Evolutionary conservation across 1,139 yeast genomes (phyloP), one percentile per base, ranked within the genome.

Genomic region (Geotrichum phurueaensis): DNA sequence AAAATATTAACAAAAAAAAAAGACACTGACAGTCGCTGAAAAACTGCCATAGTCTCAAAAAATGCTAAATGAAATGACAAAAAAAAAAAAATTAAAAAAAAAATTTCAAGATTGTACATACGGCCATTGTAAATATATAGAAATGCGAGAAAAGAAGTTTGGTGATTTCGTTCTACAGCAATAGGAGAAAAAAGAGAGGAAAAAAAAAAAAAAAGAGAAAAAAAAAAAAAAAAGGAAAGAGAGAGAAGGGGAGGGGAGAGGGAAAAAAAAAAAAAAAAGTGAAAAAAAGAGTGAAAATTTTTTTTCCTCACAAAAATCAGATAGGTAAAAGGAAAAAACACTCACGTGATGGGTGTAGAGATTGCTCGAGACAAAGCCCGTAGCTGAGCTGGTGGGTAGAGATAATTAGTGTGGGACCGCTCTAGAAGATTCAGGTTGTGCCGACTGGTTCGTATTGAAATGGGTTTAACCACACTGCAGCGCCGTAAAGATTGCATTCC

Each of bases 91-190:
- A 10, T 12, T 6, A 13, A 23, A 23, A 13, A 10, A 27, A 25
- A 25, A 27, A 27, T 27, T n/a, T n/a, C 31, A 10, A 27, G 31
- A 27, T 27, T 1, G 3, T 15, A 60, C 62, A n/a, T 60, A 60
- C 62, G 57, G 62, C 62, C 62, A 60, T 60, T 60, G 54, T 57
- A 49, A 54, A 57, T 43, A 56, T 52, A 27, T 23, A 31, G 39
- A 50, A 50, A 50, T 27, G 53, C 36, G 33, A 27, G 33, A 27
- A 50, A 50, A 27, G 33, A 50, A 50, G 33, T 27, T 29, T 23
- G 33, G 53, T 27, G 53, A 50, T 48, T 48, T 25, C 51, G 27
- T 48, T 48, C 27, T 48, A 48, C 51, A 48, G 31, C 18, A 48
- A 23, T 1, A 48, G 10, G 6, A 22, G 9, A 29, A 20, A 15